phyloP scores from a whole-genome alignment of 352 stramenopile species.

The Pythium diclinum region DNA sequence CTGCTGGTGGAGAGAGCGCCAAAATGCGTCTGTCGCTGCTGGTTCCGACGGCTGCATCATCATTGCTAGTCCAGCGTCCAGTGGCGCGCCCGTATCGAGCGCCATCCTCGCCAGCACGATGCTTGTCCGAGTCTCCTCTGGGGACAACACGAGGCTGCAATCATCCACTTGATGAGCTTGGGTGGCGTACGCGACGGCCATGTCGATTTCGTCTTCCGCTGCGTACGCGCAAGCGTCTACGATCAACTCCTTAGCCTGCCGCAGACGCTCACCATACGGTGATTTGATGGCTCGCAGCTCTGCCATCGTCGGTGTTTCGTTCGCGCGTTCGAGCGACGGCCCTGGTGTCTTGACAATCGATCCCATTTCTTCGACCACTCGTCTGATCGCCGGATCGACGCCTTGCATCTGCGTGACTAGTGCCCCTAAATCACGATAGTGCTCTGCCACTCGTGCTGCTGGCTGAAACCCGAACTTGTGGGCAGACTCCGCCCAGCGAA shows the following conservation, averaged over 20 bases:
- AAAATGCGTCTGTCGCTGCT: neutral
- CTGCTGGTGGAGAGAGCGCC: neutral
- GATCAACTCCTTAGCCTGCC: neutral
- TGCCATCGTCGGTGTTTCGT: neutral
- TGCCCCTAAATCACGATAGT: neutral
- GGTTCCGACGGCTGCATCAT: conserved; percentile 2
- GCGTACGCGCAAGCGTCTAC: neutral
- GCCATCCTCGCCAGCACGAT: neutral
- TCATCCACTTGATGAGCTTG: neutral
- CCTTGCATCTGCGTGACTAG: neutral
- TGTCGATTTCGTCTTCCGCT: conserved; percentile 4
- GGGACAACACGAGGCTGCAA: neutral
- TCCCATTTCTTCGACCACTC: neutral
- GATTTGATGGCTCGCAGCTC: neutral
- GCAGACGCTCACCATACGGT: conserved; percentile 1
- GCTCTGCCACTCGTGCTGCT: neutral
- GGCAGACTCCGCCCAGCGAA: conserved; percentile 4
- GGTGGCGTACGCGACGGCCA: neutral
- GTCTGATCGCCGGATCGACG: neutral
- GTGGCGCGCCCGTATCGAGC: neutral
- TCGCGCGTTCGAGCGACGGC: neutral
- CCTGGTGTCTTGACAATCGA: neutral
- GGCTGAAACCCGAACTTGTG: conserved; percentile 1
- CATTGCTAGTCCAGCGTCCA: conserved; percentile 5
- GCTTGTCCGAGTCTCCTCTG: neutral